Conservation (phyloP, 2,329 filamentous ascomycete genomes). For the Pseudonectria buxi region DNA sequence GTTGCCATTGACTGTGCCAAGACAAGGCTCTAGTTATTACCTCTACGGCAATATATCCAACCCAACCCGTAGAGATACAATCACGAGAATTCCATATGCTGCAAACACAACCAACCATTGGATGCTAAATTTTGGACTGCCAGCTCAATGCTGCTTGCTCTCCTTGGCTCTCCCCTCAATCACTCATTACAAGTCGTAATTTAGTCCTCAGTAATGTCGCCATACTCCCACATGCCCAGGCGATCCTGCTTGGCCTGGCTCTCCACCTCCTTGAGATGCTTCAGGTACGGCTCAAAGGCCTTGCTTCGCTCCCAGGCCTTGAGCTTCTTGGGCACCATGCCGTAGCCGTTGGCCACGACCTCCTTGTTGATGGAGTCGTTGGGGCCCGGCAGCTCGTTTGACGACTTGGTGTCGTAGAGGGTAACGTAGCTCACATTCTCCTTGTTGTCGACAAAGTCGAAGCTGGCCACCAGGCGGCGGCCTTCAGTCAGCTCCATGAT, state of each 20-base stretch:
- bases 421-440: conserved; percentile 83
- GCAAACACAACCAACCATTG: no score
- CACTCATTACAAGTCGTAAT: conserved; percentile 1
- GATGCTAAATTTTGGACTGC: no score
- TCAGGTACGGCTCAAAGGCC: conserved; percentile 63
- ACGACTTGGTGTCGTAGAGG: conserved; percentile 69
- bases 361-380: conserved; percentile 87
- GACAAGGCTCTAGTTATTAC: no score
- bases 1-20: no score
- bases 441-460: conserved; percentile 73
- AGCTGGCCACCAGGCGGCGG: conserved; percentile 78
- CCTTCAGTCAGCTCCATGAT: conserved; percentile 68
- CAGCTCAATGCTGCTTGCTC: conserved; percentile 6
- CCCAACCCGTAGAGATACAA: no score
- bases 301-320: conserved; percentile 78
- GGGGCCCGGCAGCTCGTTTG: conserved; percentile 46
- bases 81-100: no score
- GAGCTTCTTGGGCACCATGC: conserved; percentile 86
- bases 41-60: no score
- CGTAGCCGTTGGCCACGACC: conserved; percentile 73
- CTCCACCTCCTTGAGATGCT: conserved; percentile 66
- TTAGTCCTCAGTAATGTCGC: conserved; percentile 87
- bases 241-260: conserved; percentile 71
- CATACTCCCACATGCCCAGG: conserved; percentile 96
- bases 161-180: conserved; percentile 6